Base-by-base conservation (phyloP, 768 basidiomycete genomes). In the Mycena kentingensis region DNA sequence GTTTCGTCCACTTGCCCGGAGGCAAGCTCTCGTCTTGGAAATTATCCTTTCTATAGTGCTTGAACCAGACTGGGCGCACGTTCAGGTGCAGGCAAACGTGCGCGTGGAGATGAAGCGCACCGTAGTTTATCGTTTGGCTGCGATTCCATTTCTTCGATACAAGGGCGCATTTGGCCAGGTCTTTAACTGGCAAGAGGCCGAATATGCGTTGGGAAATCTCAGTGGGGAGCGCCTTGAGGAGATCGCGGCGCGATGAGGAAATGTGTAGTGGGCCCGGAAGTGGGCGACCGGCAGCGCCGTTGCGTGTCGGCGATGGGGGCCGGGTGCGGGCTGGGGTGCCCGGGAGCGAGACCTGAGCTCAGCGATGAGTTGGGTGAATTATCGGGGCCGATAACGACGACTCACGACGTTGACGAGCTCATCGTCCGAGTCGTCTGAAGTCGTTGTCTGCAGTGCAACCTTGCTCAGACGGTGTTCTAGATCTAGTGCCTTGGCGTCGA, bases 91-190 rank as follows among this genome's bases (percentile, higher is more conserved):
- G n/a, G 7, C 27, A 38, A 18, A 2, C 31, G 43, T 58, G 22
- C 34, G 32, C 7, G 31, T 31, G 16, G 16, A 18, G 25, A 60
- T 12, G 22, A 1, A 31, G 65, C 77, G 49, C 54, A 90, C 94
- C 86, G 65, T 96, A 95, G 69, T 97, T 97, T 54, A 96, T 67
- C 0, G 93, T 90, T 72, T 94, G 91, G 57, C 90, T 93, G 65
- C 84, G 84, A 53, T 77, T 80, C 94, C 94, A 97, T 70, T 92
- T 89, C 68, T 81, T 85, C 41, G 83, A 91, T 4, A 96, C 92
- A 28, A 85, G 70, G 21, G 92, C 80, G 63, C 91, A 94, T 49
- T 80, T 77, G 4, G 89, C 86, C 32, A 96, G 79, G 49, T 91
- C 84, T 51, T 70, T 69, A 25, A 88, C 71, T 12, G 80, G 69